Conservation (phyloP, 2,329 filamentous ascomycete genomes). For the Phyllosticta citrichinensis region DNA sequence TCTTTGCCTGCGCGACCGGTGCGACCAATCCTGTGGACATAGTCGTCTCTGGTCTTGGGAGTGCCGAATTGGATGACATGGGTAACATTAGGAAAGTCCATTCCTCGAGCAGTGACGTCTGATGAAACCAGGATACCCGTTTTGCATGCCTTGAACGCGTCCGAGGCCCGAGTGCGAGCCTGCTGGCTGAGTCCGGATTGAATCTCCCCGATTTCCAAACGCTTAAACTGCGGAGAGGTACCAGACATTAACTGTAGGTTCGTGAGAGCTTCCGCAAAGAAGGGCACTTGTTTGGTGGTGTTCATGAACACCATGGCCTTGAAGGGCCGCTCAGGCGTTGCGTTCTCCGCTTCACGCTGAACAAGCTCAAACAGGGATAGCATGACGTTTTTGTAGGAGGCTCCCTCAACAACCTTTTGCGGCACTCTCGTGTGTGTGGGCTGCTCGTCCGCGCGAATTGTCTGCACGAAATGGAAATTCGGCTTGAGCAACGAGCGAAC, state of each 20-base stretch:
- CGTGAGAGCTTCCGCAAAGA: slow-evolving; percentile 44
- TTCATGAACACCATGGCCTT: slow-evolving; percentile 95
- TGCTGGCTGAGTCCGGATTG: slow-evolving; percentile 68
- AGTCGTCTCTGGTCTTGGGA: slow-evolving; percentile 36
- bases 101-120: slow-evolving; percentile 42
- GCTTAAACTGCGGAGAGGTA: not conserved
- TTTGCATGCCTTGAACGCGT: slow-evolving; percentile 56
- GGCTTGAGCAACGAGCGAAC: slow-evolving; percentile 70
- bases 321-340: slow-evolving; percentile 51
- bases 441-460: slow-evolving; percentile 69
- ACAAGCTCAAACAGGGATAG: slow-evolving; percentile 71
- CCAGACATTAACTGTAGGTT: not conserved
- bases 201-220: slow-evolving; percentile 37
- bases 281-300: slow-evolving; percentile 61
- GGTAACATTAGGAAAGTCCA: slow-evolving; percentile 45
- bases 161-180: slow-evolving; percentile 58
- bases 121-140: slow-evolving; percentile 45
- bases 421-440: slow-evolving; percentile 79
- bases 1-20: slow-evolving; percentile 58
- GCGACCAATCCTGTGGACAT: slow-evolving; percentile 43
- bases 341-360: slow-evolving; percentile 45
- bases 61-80: slow-evolving; percentile 43
- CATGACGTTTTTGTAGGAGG: slow-evolving; percentile 63
- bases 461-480: slow-evolving; percentile 81
- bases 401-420: slow-evolving; percentile 61